phyloP scores from a whole-genome alignment of 2,329 filamentous ascomycete genomes.

The Aspergillus pseudotamarii region DNA sequence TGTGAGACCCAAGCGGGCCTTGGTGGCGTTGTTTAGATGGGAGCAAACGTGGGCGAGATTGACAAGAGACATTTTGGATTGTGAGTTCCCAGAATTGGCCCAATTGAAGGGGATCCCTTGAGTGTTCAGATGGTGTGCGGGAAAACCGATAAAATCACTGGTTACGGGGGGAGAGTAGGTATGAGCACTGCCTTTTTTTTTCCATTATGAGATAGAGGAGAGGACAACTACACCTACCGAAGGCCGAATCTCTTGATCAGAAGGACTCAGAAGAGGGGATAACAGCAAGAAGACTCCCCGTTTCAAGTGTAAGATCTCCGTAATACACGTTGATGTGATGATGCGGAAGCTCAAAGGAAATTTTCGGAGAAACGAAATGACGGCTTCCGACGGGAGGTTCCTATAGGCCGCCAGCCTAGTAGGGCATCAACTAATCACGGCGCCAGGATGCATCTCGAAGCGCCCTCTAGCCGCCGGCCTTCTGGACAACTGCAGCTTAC shows the following conservation, averaged over 20 bases:
- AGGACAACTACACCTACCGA: background rate
- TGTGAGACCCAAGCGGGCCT: constrained; percentile 80
- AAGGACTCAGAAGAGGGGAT: background rate
- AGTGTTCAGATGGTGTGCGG: constrained; percentile 2
- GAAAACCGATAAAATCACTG: constrained; percentile 2
- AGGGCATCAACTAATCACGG: constrained; percentile 14
- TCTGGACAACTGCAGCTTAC: constrained; percentile 20
- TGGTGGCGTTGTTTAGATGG: constrained; percentile 86
- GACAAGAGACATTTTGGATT: constrained; percentile 67
- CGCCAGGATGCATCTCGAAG: constrained; percentile 19
- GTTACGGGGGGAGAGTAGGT: background rate
- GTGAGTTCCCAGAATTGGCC: constrained; percentile 19
- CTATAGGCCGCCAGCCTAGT: background rate
- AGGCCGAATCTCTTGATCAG: background rate
- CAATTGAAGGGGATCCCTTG: constrained; percentile 20
- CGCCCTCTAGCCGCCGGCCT: constrained; percentile 25
- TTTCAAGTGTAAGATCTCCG: background rate
- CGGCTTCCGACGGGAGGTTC: background rate
- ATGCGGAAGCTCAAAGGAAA: constrained; percentile 33
- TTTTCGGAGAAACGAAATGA: constrained; percentile 38
- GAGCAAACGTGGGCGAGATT: constrained; percentile 81
- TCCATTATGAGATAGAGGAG: background rate
- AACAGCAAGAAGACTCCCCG: background rate
- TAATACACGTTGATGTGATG: constrained; percentile 7
- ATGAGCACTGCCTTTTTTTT: constrained; percentile 2